These are phyloP conservation scores for Crotalaria pallida DNA, from an alignment of 306 rosid genomes.

Conservation along the genomic window DNA sequence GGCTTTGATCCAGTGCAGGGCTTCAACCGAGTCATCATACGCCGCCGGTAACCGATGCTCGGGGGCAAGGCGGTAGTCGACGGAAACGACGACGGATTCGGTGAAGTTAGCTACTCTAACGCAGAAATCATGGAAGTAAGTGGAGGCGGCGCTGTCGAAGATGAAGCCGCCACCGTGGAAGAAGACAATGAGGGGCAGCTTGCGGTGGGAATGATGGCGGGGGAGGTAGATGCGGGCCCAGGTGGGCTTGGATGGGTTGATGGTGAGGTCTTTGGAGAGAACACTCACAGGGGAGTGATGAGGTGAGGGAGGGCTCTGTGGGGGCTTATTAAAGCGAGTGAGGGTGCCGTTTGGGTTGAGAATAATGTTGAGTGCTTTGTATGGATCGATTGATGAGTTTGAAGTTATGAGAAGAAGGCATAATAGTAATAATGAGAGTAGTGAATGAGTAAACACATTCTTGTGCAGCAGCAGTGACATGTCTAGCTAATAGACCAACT, in stretches of 20 bases:
- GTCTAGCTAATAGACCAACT: no score
- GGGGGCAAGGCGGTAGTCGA: conserved; percentile 48
- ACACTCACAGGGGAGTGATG: conserved; percentile 18
- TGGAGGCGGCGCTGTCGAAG: conserved; percentile 33
- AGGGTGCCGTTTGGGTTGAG: conserved; percentile 33
- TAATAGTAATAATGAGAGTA: no score
- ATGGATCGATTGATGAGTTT: conserved; percentile 28
- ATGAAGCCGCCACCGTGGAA: conserved; percentile 61
- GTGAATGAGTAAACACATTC: no score
- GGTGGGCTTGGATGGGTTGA: conserved; percentile 40
- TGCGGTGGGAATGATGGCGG: conserved; percentile 2
- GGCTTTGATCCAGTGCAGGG: conserved; percentile 40
- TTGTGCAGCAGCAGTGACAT: no score
- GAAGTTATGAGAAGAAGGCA: no score
- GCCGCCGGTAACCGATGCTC: conserved; percentile 46
- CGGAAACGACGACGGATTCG: conserved; percentile 32
- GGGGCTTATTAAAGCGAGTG: conserved; percentile 19
- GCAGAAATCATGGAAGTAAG: conserved; percentile 22
- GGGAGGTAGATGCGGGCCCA: conserved; percentile 37
- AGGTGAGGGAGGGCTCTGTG: conserved; percentile 16
- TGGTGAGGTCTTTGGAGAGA: conserved; percentile 37
- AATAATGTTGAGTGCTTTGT: conserved; percentile 16
- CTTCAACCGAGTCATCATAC: conserved; percentile 47
- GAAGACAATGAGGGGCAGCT: conserved; percentile 34
- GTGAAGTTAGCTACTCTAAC: conserved; percentile 25